Evolutionary conservation across 768 basidiomycete species (phyloP).

Genomic region (Tylopilus balloui): DNA sequence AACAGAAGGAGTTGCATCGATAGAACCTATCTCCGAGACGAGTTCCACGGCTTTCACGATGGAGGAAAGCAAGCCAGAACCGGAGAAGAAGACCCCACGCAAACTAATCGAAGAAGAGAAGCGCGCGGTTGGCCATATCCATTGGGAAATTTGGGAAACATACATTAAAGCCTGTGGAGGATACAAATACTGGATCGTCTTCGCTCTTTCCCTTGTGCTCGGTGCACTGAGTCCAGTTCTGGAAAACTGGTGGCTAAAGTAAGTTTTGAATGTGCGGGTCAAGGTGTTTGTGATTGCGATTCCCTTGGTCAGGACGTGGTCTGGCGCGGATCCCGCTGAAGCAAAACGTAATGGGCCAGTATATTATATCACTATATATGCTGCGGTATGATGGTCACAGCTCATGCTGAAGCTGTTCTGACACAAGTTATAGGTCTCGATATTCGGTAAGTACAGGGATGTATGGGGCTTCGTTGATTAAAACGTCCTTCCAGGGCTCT

Average conservation of each 20-base stretch:
- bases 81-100: conserved; percentile 56
- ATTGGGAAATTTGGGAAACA: conserved; percentile 58
- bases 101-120: conserved; percentile 85
- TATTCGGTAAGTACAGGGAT: conserved; percentile 28
- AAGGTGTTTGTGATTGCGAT: conserved; percentile 22
- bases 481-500: conserved; percentile 38
- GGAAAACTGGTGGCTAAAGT: conserved; percentile 72
- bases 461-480: neutral
- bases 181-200: conserved; percentile 52
- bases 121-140: conserved; percentile 69
- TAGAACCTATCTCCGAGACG: conserved; percentile 36
- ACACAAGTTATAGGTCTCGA: conserved; percentile 34
- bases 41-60: conserved; percentile 40
- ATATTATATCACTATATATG: conserved; percentile 58
- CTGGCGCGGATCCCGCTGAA: conserved; percentile 41
- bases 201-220: conserved; percentile 47
- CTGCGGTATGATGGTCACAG: conserved; percentile 39
- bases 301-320: conserved; percentile 46
- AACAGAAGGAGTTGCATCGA: conserved; percentile 16
- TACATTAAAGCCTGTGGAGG: conserved; percentile 52
- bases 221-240: conserved; percentile 62
- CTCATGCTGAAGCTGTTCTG: conserved; percentile 4
- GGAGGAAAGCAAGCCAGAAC: conserved; percentile 34
- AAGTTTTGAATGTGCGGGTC: conserved; percentile 2
- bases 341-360: conserved; percentile 40